Conservation (phyloP, 1,139 yeast genomes). For the Saccharomyces hybrid region DNA sequence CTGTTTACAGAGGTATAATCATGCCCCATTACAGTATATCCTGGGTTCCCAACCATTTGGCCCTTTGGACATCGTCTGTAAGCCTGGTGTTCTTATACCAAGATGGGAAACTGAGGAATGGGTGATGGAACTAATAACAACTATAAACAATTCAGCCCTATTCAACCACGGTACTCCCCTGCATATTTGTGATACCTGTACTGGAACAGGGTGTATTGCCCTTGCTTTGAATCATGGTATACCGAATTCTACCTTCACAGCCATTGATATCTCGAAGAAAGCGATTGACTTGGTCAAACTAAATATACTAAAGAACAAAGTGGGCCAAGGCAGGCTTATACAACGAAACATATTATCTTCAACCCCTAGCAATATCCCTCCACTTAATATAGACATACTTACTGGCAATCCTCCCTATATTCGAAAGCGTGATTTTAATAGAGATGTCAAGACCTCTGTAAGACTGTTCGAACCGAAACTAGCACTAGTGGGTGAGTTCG, state of each 20-base stretch:
- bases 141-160: slow-evolving; percentile 16
- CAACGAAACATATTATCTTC: not conserved
- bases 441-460: slow-evolving; percentile 51
- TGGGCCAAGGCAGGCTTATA: not conserved
- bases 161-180: slow-evolving; percentile 5
- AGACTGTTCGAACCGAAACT: slow-evolving; percentile 60
- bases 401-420: slow-evolving; percentile 91
- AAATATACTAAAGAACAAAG: slow-evolving; percentile 33
- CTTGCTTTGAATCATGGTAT: slow-evolving; percentile 32
- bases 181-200: slow-evolving; percentile 61
- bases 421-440: slow-evolving; percentile 39
- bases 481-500: slow-evolving; percentile 71
- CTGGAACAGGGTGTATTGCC: slow-evolving; percentile 89
- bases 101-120: slow-evolving; percentile 96
- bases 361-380: not conserved
- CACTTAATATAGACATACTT: slow-evolving; percentile 40
- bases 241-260: slow-evolving; percentile 33
- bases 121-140: slow-evolving; percentile 41
- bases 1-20: slow-evolving; percentile 36
- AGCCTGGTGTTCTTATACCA: slow-evolving; percentile 70
- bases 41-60: slow-evolving; percentile 88
- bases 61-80: slow-evolving; percentile 48
- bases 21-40: slow-evolving; percentile 73
- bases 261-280: slow-evolving; percentile 49
- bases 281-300: slow-evolving; percentile 47